Evolutionary conservation across 306 rosid genomes (phyloP).

Genomic region (Lablab purpureus): DNA sequence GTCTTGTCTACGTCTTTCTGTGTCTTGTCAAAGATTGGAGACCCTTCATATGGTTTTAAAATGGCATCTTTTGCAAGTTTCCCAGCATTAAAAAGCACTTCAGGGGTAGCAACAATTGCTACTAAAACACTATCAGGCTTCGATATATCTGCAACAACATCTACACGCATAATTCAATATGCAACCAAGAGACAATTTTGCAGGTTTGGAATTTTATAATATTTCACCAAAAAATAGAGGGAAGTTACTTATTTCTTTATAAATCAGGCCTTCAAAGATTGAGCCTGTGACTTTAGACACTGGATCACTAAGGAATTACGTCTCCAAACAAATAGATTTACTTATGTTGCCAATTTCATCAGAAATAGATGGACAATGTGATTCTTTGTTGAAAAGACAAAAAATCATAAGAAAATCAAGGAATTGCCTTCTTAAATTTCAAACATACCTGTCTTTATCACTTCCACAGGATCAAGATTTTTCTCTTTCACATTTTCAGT

Average conservation of each 20-base stretch:
- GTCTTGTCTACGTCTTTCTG: conserved; percentile 31
- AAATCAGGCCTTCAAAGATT: background rate
- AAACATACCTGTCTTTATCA: conserved; percentile 36
- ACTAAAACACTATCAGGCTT: background rate
- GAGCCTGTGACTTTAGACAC: background rate
- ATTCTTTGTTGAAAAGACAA: no score
- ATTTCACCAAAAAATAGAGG: background rate
- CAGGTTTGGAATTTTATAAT: conserved; percentile 1
- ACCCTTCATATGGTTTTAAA: conserved; percentile 8
- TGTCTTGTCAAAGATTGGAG: conserved; percentile 27
- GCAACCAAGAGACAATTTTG: conserved; percentile 25
- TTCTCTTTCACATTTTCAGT: conserved; percentile 14
- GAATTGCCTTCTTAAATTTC: background rate
- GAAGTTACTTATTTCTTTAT: background rate
- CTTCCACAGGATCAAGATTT: conserved; percentile 27
- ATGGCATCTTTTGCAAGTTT: conserved; percentile 13
- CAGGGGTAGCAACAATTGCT: conserved; percentile 19
- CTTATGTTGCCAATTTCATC: no score
- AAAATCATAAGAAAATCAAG: background rate
- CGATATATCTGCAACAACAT: background rate
- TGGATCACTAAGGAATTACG: background rate
- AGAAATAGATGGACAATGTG: no score
- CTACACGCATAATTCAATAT: conserved; percentile 28
- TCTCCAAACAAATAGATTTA: background rate
- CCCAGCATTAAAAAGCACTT: conserved; percentile 1